phyloP scores from a whole-genome alignment of 1,284 basidiomycete species.

The Ganoderma boninense region DNA sequence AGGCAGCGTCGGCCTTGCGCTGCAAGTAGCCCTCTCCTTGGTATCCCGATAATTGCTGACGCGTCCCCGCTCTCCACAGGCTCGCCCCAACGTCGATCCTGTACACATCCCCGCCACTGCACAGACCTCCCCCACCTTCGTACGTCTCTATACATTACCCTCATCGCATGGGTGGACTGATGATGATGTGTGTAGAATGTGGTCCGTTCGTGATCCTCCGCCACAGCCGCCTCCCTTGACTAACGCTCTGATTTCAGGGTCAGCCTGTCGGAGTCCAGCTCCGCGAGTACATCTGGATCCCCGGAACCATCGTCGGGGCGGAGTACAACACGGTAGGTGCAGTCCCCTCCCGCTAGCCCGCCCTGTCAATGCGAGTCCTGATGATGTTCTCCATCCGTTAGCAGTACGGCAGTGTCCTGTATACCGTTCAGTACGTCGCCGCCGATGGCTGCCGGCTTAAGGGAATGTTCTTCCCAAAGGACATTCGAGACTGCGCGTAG shows the following conservation, averaged over 20 bases:
- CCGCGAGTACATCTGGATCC: conserved; percentile 44
- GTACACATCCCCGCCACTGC: background rate
- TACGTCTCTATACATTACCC: background rate
- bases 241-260: conserved; percentile 40
- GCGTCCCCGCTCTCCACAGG: background rate
- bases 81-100: background rate
- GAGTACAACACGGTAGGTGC: conserved; percentile 31
- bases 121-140: conserved; percentile 4
- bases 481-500: conserved; percentile 14
- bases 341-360: background rate
- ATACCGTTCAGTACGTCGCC: conserved; percentile 21
- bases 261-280: conserved; percentile 51
- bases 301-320: conserved; percentile 36
- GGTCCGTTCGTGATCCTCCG: background rate
- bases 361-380: background rate
- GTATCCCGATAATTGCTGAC: background rate
- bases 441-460: conserved; percentile 17
- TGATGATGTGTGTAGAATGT: conserved; percentile 7
- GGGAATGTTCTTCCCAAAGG: conserved; percentile 17
- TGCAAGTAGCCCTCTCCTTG: conserved; percentile 9
- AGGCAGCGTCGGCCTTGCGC: background rate
- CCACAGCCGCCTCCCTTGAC: background rate
- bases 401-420: conserved; percentile 15
- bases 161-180: background rate
- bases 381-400: background rate